Evolutionary conservation across 768 basidiomycete species (phyloP).

Genomic region (Suillus subluteus): DNA sequence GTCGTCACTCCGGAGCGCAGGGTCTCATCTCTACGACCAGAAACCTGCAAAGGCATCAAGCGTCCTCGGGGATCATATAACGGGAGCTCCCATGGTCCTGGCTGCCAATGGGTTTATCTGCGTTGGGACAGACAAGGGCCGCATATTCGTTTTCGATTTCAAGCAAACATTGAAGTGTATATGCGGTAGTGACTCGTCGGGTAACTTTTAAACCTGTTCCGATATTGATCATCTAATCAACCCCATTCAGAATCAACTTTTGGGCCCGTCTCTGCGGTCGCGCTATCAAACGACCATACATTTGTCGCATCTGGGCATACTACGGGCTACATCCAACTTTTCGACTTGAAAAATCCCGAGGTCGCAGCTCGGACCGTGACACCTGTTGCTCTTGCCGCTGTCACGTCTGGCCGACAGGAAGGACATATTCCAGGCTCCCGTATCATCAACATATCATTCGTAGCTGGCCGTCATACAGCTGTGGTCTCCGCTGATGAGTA

Average conservation of each 20-base stretch:
- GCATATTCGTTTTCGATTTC: slow-evolving; percentile 86
- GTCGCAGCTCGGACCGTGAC: slow-evolving; percentile 68
- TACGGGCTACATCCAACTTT: slow-evolving; percentile 84
- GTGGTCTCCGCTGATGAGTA: slow-evolving; percentile 88
- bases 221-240: slow-evolving; percentile 24
- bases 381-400: slow-evolving; percentile 68
- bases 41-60: slow-evolving; percentile 61
- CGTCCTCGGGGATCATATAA: slow-evolving; percentile 57
- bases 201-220: slow-evolving; percentile 43
- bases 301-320: slow-evolving; percentile 89
- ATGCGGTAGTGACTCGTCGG: slow-evolving; percentile 69
- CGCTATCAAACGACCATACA: slow-evolving; percentile 92
- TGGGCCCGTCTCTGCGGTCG: slow-evolving; percentile 86
- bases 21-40: slow-evolving; percentile 56
- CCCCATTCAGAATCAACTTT: slow-evolving; percentile 53
- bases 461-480: slow-evolving; percentile 91
- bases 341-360: slow-evolving; percentile 73
- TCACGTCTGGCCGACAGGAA: slow-evolving; percentile 80
- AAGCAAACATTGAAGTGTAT: slow-evolving; percentile 81
- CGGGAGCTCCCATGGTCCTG: slow-evolving; percentile 77
- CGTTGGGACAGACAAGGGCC: slow-evolving; percentile 82
- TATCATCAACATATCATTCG: slow-evolving; percentile 83
- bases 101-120: slow-evolving; percentile 89
- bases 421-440: slow-evolving; percentile 82
- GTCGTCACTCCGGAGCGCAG: slow-evolving; percentile 66